Conservation (phyloP, 805 yeast genomes). For the Pichia californica region DNA sequence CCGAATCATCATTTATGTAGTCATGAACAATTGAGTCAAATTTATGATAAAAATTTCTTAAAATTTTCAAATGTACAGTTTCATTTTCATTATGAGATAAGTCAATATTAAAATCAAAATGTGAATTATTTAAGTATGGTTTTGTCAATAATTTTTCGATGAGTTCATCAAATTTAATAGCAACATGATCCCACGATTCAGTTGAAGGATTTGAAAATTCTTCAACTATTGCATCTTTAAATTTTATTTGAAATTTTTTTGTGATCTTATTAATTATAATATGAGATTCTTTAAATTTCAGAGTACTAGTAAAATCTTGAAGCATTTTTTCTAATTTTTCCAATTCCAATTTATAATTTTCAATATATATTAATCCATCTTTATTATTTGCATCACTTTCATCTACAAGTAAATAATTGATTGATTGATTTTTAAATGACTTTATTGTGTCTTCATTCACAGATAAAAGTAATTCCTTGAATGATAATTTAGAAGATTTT, state of each 20-base stretch:
- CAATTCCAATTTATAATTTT: constrained; percentile 15
- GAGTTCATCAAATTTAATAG: constrained; percentile 35
- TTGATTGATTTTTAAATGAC: constrained; percentile 29
- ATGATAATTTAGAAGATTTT: constrained; percentile 18
- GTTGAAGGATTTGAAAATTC: constrained; percentile 43
- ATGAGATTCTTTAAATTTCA: constrained; percentile 36
- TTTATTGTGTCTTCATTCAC: constrained; percentile 18
- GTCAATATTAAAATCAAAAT: constrained; percentile 64
- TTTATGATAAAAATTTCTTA: constrained; percentile 56
- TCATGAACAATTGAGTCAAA: constrained; percentile 56
- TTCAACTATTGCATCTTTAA: constrained; percentile 47
- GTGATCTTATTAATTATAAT: constrained; percentile 36
- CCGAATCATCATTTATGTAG: constrained; percentile 57
- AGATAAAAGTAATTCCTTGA: constrained; percentile 20
- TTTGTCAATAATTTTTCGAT: not conserved
- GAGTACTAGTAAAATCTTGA: constrained; percentile 17
- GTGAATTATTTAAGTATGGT: constrained; percentile 15
- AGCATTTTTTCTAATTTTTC: constrained; percentile 1
- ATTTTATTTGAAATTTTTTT: constrained; percentile 39
- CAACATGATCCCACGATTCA: constrained; percentile 57
- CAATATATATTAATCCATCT: constrained; percentile 23
- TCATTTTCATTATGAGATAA: constrained; percentile 38
- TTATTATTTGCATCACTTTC: constrained; percentile 26
- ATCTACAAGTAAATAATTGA: constrained; percentile 29
- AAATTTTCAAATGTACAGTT: constrained; percentile 35